phyloP scores from a whole-genome alignment of 257 asterid species.

The Lithospermum erythrorhizon region DNA sequence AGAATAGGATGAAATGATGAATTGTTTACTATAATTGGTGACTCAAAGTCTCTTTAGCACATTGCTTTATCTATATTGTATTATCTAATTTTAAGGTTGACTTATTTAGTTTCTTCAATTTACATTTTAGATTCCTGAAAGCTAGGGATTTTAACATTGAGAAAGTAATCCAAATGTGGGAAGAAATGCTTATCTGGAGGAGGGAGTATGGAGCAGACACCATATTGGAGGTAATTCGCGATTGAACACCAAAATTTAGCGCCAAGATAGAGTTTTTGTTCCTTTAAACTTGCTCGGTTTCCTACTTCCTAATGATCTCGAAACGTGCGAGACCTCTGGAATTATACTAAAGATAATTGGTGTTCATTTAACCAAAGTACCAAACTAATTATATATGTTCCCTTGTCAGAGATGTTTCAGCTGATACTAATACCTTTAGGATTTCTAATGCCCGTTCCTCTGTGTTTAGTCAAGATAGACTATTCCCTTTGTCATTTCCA shows the following conservation, averaged over 20 bases:
- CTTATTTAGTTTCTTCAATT: neutral
- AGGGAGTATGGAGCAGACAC: slow-evolving; percentile 78
- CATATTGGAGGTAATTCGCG: slow-evolving; percentile 57
- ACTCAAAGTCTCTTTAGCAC: neutral
- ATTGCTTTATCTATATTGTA: neutral
- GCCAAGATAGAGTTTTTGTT: neutral
- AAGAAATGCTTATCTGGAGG: slow-evolving; percentile 95
- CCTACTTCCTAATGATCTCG: too few relatives aligned
- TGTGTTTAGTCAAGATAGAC: neutral
- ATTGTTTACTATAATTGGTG: neutral
- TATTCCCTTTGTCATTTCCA: neutral
- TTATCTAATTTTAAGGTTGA: neutral
- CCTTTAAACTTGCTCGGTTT: too few relatives aligned
- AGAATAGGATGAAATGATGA: too few relatives aligned
- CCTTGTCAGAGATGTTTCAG: neutral
- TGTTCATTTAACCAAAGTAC: neutral
- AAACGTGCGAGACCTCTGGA: neutral
- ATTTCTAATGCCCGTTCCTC: neutral
- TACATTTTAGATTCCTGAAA: slow-evolving; percentile 55
- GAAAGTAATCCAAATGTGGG: slow-evolving; percentile 80
- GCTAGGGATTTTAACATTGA: slow-evolving; percentile 66
- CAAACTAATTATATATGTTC: neutral
- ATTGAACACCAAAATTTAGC: slow-evolving; percentile 1
- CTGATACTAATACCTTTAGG: neutral
- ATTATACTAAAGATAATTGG: neutral